A percentile compares a stretch with the other conserved stretches of the same genome.
Evolutionary conservation across 352 stramenopile species (phyloP).

Genomic region (Phytophthora pistaciae): DNA sequence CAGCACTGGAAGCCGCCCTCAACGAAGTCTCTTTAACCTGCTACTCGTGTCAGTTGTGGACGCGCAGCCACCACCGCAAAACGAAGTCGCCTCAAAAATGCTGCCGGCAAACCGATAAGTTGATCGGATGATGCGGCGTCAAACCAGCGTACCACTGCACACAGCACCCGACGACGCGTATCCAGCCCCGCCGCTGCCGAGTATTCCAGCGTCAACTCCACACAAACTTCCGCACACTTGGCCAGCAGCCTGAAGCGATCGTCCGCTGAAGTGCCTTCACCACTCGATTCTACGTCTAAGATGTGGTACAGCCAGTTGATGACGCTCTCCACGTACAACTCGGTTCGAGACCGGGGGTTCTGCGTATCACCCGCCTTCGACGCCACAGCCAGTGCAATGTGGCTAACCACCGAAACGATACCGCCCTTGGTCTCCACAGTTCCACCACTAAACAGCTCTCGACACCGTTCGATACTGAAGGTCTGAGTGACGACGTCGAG

Average conservation of each 20-base stretch:
- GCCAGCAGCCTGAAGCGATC: not conserved
- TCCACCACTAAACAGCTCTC: constrained; percentile 21
- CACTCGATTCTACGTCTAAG: not conserved
- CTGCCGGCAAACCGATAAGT: not conserved
- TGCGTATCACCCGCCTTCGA: constrained; percentile 10
- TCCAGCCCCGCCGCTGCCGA: constrained; percentile 3
- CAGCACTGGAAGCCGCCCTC: too few relatives aligned
- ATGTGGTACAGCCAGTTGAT: not conserved
- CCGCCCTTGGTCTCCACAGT: constrained; percentile 13
- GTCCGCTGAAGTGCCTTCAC: not conserved
- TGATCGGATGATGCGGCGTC: not conserved
- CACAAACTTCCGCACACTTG: not conserved
- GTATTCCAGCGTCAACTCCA: not conserved
- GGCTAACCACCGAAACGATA: constrained; percentile 17
- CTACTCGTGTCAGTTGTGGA: constrained; percentile 1
- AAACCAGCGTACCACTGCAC: constrained; percentile 12
- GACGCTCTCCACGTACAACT: not conserved
- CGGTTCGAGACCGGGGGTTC: not conserved
- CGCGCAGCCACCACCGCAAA: constrained; percentile 36
- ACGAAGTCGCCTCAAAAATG: constrained; percentile 41
- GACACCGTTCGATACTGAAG: constrained; percentile 34
- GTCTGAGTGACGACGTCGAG: constrained; percentile 10
- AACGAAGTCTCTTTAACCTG: not conserved
- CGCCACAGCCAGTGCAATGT: constrained; percentile 20
- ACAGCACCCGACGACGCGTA: constrained; percentile 1